phyloP scores from a whole-genome alignment of 176 grass and related monocot species.

The Triticum turgidum region DNA sequence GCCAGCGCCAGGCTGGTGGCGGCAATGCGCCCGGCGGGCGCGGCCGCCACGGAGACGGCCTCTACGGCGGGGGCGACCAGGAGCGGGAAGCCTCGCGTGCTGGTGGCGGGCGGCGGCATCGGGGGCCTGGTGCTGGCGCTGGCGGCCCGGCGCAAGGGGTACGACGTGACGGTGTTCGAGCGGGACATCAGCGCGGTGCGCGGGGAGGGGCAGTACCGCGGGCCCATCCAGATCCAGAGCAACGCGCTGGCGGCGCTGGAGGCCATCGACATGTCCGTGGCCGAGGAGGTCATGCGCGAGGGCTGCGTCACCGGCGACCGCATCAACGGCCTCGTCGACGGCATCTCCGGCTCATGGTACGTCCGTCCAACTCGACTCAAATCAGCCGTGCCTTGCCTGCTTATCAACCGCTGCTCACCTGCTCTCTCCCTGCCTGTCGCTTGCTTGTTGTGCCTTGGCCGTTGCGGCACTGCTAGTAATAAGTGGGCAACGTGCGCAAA shows the following conservation, averaged over 20 bases:
- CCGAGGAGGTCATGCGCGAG: slow-evolving; percentile 80
- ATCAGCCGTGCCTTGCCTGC: no score
- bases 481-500: background rate
- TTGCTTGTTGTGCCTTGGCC: no score
- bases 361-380: background rate
- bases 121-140: slow-evolving; percentile 85
- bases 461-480: background rate
- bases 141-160: slow-evolving; percentile 82
- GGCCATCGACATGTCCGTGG: slow-evolving; percentile 79
- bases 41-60: background rate
- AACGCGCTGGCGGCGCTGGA: slow-evolving; percentile 90
- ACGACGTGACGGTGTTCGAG: slow-evolving; percentile 96
- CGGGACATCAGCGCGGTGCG: slow-evolving; percentile 82
- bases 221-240: slow-evolving; percentile 98
- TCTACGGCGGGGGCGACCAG: background rate
- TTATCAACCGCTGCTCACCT: no score
- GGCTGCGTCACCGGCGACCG: slow-evolving; percentile 96
- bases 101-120: slow-evolving; percentile 89
- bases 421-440: no score
- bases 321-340: slow-evolving; percentile 97
- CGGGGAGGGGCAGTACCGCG: slow-evolving; percentile 92
- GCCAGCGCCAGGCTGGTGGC: background rate
- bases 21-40: slow-evolving; percentile 4
- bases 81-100: slow-evolving; percentile 45
- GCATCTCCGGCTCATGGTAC: slow-evolving; percentile 84